These are phyloP conservation scores for Suillus discolor DNA, from an alignment of 768 basidiomycete genomes.

Conservation along the genomic window DNA sequence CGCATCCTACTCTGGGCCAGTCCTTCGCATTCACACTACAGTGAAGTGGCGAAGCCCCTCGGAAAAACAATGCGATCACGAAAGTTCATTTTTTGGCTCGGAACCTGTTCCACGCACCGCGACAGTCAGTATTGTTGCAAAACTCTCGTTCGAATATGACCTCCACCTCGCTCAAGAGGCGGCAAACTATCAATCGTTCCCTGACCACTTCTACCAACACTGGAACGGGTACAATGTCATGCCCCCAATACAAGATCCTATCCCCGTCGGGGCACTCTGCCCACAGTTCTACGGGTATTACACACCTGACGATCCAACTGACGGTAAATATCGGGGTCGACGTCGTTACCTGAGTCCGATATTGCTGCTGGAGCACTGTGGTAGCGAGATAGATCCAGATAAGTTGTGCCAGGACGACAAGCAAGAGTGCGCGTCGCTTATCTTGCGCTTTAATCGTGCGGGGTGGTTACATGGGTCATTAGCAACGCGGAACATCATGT, in stretches of 20 bases:
- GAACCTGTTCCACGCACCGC: conserved; percentile 29
- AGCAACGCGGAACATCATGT: conserved; percentile 44
- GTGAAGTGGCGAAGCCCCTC: conserved; percentile 17
- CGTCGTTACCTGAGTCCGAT: conserved; percentile 38
- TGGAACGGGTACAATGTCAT: conserved; percentile 27
- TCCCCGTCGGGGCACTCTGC: conserved; percentile 51
- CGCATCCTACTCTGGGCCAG: not conserved
- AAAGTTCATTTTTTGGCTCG: not conserved
- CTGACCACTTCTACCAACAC: conserved; percentile 29
- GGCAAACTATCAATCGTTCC: conserved; percentile 28
- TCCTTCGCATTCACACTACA: conserved; percentile 19
- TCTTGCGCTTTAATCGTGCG: conserved; percentile 42
- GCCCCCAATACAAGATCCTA: conserved; percentile 38
- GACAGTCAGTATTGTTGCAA: conserved; percentile 44
- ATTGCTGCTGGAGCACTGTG: conserved; percentile 51
- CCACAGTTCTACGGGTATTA: conserved; percentile 73
- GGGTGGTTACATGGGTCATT: conserved; percentile 44
- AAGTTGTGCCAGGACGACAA: conserved; percentile 38
- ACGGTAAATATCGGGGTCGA: not conserved
- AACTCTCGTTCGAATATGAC: conserved; percentile 44
- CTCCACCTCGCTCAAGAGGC: conserved; percentile 36
- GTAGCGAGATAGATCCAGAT: conserved; percentile 32
- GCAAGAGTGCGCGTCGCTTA: conserved; percentile 41
- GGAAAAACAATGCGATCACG: conserved; percentile 11
- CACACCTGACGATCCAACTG: conserved; percentile 28